These are phyloP conservation scores for Penicillium concentricum DNA, from an alignment of 2,329 filamentous ascomycete species.

Conservation along the genomic window DNA sequence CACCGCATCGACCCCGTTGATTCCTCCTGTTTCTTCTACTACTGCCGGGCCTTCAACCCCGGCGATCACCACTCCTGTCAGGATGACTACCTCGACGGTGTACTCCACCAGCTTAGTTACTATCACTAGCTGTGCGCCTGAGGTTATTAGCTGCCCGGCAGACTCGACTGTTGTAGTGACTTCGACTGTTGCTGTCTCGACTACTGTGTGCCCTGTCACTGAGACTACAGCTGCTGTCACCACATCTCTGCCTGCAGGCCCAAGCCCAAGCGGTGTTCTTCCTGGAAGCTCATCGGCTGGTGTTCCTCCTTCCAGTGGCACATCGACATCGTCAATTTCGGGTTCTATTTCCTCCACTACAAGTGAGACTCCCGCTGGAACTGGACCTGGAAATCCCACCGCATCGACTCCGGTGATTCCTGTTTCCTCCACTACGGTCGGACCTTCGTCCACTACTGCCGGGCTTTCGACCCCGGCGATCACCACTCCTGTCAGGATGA, in stretches of 20 bases:
- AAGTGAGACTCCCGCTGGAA: neutral
- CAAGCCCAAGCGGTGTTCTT: neutral
- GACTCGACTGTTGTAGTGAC: slow-evolving; percentile 51
- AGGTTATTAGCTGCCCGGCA: slow-evolving; percentile 52
- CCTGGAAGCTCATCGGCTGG: neutral
- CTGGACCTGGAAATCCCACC: neutral
- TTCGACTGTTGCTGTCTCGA: slow-evolving; percentile 57
- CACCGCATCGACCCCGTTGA: no score
- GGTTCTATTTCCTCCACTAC: neutral
- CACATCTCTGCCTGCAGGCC: neutral
- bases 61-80: slow-evolving; percentile 2
- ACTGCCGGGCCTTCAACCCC: neutral
- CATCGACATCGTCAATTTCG: neutral
- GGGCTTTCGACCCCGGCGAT: neutral
- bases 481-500: slow-evolving; percentile 17
- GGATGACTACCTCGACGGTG: slow-evolving; percentile 37
- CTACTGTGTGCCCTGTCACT: slow-evolving; percentile 57
- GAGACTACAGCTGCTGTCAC: slow-evolving; percentile 22
- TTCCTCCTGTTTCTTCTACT: no score
- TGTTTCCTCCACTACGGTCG: no score
- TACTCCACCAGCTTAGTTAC: slow-evolving; percentile 38
- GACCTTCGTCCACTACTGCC: no score
- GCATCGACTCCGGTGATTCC: neutral
- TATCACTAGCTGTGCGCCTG: slow-evolving; percentile 41
- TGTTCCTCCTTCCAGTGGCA: neutral